Evolutionary conservation across 441 rosid species (phyloP).

Genomic region (Gossypium gossypioides): DNA sequence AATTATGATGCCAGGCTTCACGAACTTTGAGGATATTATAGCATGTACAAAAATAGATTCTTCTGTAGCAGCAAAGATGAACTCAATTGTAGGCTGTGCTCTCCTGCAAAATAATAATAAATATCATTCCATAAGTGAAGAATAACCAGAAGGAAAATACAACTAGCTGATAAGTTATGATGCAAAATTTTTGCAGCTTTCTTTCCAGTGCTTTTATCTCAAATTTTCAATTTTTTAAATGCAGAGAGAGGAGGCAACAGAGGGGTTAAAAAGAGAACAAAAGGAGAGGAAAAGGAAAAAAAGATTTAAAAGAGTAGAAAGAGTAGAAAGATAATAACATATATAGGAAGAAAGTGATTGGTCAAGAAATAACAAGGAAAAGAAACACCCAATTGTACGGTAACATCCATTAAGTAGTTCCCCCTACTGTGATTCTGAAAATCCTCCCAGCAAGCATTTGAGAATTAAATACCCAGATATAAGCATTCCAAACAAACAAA

Average conservation of each 20-base stretch:
- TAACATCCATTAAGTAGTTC: background rate
- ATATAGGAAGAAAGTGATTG: background rate
- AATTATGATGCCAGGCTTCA: constrained; percentile 21
- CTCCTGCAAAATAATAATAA: constrained; percentile 49
- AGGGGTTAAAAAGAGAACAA: background rate
- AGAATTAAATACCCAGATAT: background rate
- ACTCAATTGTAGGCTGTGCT: constrained; percentile 81
- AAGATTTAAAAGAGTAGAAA: background rate
- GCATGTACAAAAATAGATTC: constrained; percentile 92
- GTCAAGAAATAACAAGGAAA: background rate
- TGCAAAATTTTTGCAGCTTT: background rate
- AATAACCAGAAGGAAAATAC: background rate
- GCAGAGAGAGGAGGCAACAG: background rate
- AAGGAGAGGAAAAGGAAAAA: background rate
- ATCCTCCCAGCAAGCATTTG: background rate
- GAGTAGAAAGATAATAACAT: background rate
- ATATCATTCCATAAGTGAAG: constrained; percentile 9
- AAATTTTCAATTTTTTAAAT: background rate
- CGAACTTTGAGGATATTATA: constrained; percentile 84
- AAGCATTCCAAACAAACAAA: background rate
- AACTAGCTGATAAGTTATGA: background rate
- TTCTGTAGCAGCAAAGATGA: constrained; percentile 91
- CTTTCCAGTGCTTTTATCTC: background rate
- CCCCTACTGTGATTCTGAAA: background rate
- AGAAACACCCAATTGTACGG: background rate